These are phyloP conservation scores for Cryptococcus sp. DNA, from an alignment of 1,284 basidiomycete genomes.

Conservation along the genomic window DNA sequence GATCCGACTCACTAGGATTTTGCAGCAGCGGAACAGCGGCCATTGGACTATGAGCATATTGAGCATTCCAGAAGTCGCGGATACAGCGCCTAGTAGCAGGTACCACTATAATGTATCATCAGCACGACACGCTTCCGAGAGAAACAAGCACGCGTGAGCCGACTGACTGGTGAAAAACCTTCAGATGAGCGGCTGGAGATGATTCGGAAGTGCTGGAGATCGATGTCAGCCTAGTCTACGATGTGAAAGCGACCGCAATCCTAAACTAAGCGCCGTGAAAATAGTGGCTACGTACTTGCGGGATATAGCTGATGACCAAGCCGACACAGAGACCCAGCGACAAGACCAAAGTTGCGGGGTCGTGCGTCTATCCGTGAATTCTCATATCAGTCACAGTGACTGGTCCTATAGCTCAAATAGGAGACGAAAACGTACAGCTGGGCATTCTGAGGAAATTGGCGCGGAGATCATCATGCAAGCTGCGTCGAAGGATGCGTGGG, in stretches of 20 bases:
- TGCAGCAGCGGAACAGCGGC: slow-evolving; percentile 80
- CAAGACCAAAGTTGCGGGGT: slow-evolving; percentile 72
- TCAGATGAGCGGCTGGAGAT: slow-evolving; percentile 70
- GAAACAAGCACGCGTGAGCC: background rate
- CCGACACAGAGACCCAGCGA: slow-evolving; percentile 75
- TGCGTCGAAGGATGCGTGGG: background rate
- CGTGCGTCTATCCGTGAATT: slow-evolving; percentile 56
- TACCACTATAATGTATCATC: slow-evolving; percentile 61
- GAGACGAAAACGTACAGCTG: slow-evolving; percentile 5
- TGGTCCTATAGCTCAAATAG: too few relatives aligned
- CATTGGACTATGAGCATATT: slow-evolving; percentile 92
- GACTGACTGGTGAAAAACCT: slow-evolving; percentile 71
- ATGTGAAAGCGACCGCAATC: background rate
- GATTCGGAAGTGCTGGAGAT: slow-evolving; percentile 34
- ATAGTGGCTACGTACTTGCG: slow-evolving; percentile 58
- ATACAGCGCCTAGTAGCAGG: slow-evolving; percentile 87
- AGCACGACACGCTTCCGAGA: too few relatives aligned
- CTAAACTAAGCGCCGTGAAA: background rate
- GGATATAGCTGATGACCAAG: slow-evolving; percentile 80
- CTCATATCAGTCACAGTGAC: background rate
- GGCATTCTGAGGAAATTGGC: slow-evolving; percentile 13
- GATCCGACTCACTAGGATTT: slow-evolving; percentile 63
- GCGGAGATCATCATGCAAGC: slow-evolving; percentile 11
- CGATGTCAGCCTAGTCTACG: slow-evolving; percentile 6
- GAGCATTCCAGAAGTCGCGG: slow-evolving; percentile 73